Conservation (phyloP, 2,329 filamentous ascomycete species). For the Bipolaris gigantea region DNA sequence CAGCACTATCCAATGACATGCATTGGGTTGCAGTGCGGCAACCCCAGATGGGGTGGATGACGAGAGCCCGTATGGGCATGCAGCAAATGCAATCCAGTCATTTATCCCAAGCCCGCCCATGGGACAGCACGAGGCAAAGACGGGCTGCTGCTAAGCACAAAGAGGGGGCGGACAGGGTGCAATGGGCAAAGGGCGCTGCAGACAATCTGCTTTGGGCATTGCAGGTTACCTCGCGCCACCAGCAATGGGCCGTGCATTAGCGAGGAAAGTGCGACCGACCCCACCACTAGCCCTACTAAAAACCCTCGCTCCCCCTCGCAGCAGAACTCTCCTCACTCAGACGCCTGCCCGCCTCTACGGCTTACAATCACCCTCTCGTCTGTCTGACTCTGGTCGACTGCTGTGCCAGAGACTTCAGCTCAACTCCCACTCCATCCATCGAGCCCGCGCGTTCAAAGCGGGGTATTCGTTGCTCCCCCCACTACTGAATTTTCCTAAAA, state of each 20-base stretch:
- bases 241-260: slow-evolving; percentile 16
- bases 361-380: slow-evolving; percentile 24
- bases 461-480: slow-evolving; percentile 39
- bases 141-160: not conserved
- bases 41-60: slow-evolving; percentile 1
- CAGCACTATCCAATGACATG: slow-evolving; percentile 22
- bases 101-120: not conserved
- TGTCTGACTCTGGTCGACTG: slow-evolving; percentile 38
- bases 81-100: not conserved
- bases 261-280: slow-evolving; percentile 20
- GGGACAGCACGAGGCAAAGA: not conserved
- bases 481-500: slow-evolving; percentile 42
- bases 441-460: slow-evolving; percentile 37
- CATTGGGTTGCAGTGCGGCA: slow-evolving; percentile 14
- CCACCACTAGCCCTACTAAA: slow-evolving; percentile 20
- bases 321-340: slow-evolving; percentile 17
- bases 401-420: slow-evolving; percentile 38
- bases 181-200: slow-evolving; percentile 17
- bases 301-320: slow-evolving; percentile 20
- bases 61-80: not conserved
- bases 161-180: not conserved
- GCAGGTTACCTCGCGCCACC: slow-evolving; percentile 17
- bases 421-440: slow-evolving; percentile 22
- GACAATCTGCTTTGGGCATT: slow-evolving; percentile 9
- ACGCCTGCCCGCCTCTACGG: slow-evolving; percentile 28